Evolutionary conservation across 352 stramenopile species (phyloP).

Genomic region (Thalassiosira sp.): DNA sequence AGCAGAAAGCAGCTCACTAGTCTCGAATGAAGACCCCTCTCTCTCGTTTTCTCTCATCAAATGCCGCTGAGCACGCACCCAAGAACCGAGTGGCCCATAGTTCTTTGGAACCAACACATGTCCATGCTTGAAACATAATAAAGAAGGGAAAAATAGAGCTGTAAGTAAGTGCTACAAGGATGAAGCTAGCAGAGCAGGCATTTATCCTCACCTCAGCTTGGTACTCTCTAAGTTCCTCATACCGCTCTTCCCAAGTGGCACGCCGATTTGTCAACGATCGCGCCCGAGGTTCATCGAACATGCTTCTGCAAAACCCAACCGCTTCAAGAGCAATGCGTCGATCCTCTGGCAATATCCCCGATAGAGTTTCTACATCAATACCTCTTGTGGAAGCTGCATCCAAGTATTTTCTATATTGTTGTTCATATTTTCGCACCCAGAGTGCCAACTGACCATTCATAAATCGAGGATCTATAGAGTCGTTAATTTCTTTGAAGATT

Average conservation of each 20-base stretch:
- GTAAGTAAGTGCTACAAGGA: no score
- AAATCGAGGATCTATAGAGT: conserved; percentile 31
- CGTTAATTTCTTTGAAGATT: conserved; percentile 28
- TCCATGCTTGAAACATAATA: no score
- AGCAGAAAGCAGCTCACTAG: conserved; percentile 16
- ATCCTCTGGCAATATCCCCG: conserved; percentile 20
- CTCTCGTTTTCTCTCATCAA: conserved; percentile 41
- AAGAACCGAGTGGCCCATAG: conserved; percentile 44
- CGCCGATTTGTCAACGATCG: conserved; percentile 17
- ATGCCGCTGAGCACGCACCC: conserved; percentile 49
- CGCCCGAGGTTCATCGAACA: conserved; percentile 40
- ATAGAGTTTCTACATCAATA: conserved; percentile 8
- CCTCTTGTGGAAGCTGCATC: neutral
- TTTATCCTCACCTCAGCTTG: conserved; percentile 22
- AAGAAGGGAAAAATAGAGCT: no score
- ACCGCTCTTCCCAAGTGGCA: conserved; percentile 45
- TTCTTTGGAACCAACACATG: conserved; percentile 47
- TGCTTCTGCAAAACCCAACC: conserved; percentile 32
- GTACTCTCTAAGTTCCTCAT: conserved; percentile 42
- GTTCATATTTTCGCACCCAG: conserved; percentile 33
- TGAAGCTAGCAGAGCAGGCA: no score
- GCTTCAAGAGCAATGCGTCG: conserved; percentile 27
- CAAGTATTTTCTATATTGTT: conserved; percentile 39
- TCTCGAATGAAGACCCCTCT: conserved; percentile 24
- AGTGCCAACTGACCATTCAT: conserved; percentile 45